Evolutionary conservation across 2,329 filamentous ascomycete species (phyloP).

Genomic region (Epichloe gansuensis): DNA sequence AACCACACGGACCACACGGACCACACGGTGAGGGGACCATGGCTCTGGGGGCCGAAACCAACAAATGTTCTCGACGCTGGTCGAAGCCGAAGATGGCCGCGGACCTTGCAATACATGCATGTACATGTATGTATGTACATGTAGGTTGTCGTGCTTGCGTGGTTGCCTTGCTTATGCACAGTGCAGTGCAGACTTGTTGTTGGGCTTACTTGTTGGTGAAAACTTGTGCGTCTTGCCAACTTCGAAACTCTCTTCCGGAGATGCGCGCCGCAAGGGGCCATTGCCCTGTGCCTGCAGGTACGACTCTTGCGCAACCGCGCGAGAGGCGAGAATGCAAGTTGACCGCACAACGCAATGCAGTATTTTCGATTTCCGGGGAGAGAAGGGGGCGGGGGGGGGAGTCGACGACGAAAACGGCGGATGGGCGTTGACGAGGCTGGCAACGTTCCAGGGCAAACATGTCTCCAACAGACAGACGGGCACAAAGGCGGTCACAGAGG

Average conservation of each 20-base stretch:
- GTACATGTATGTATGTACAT: no score
- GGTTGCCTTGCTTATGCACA: no score
- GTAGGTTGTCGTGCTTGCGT: background rate
- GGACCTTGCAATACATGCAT: no score
- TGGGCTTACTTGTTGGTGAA: no score
- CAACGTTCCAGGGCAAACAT: background rate
- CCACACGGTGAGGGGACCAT: background rate
- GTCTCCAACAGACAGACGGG: background rate
- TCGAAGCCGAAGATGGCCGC: background rate
- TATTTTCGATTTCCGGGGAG: no score
- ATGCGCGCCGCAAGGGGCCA: constrained; percentile 3
- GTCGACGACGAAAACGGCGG: background rate
- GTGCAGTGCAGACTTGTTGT: no score
- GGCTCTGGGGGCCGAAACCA: background rate
- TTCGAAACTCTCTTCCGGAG: no score
- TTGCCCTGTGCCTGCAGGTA: constrained; percentile 7
- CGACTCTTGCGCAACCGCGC: constrained; percentile 1
- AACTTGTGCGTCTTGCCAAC: no score
- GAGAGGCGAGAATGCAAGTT: background rate
- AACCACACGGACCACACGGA: background rate
- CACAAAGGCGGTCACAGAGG: background rate
- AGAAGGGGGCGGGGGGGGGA: no score
- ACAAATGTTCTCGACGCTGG: background rate
- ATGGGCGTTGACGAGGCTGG: background rate
- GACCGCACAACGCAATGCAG: background rate